Evolutionary conservation across 768 basidiomycete species (phyloP), one percentile per base, ranked within the genome.

Genomic region (Pleurotus eryngii): DNA sequence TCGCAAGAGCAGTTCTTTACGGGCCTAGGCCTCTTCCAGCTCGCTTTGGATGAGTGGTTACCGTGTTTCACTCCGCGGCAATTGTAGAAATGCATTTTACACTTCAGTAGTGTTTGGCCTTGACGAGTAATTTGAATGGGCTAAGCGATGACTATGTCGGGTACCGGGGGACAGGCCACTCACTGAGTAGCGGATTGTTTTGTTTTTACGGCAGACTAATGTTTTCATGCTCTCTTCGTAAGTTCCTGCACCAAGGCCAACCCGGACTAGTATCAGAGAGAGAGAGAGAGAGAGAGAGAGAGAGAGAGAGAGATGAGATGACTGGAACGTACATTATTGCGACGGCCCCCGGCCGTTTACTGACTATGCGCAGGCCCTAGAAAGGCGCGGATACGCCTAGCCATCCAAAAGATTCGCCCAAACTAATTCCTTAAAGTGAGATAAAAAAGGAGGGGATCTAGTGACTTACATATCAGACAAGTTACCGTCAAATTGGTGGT

Each of bases 21-120:
- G 3, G 80, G 80, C n/a, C 57, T 81, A 7, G 76, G 74, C 1
- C 63, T 80, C 17, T 80, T 80, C 56, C 68, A 76, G 58, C 62
- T 77, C 40, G 79, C 78, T 2, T 62, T 80, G 46, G 78, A 80
- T 55, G 74, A 76, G 57, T 80, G 80, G 79, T 61, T 81, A 15
- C 76, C 76, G 11, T 80, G 79, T 59, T 79, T 78, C 43, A 42
- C 12, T 37, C 20, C 20, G 17, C 15, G 22, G 43, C 43, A 45
- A 45, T 17, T 1, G 43, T 45, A 45, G 20, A 45, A 22, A 45
- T 17, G 12, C 14, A 2, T 17, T 8, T 17, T 22, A 45, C 17
- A 22, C 20, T 7, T 22, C 17, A 12, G 43, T 22, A 45, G 17
- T n/a, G 43, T 45, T 45, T 5, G 43, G 11, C 14, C 43, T 15